These are phyloP conservation scores for Starmera caribaea DNA, from an alignment of 805 yeast species.

Conservation along the genomic window DNA sequence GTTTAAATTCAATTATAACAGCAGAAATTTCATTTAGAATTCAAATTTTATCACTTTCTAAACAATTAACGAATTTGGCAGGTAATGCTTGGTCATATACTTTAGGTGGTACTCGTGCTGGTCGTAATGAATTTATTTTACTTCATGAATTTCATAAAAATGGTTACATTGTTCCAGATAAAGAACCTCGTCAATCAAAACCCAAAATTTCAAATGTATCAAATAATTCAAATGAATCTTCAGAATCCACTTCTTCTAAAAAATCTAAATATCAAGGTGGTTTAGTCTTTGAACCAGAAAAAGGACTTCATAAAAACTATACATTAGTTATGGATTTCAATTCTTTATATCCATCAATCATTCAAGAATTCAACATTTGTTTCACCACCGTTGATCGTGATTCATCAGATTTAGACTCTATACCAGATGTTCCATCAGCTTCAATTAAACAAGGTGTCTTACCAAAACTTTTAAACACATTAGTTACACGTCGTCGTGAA, in stretches of 20 bases:
- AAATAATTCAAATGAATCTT: conserved; percentile 18
- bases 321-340: conserved; percentile 96
- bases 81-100: conserved; percentile 98
- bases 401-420: conserved; percentile 41
- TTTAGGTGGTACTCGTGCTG: conserved; percentile 89
- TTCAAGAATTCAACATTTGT: conserved; percentile 94
- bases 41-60: conserved; percentile 82
- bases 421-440: conserved; percentile 60
- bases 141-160: conserved; percentile 82
- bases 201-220: conserved; percentile 23
- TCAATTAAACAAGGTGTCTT: conserved; percentile 67
- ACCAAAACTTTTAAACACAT: conserved; percentile 71
- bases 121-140: conserved; percentile 87
- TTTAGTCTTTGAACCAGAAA: conserved; percentile 92
- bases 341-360: conserved; percentile 92
- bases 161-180: conserved; percentile 83
- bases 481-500: conserved; percentile 87
- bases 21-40: conserved; percentile 73
- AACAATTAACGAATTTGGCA: conserved; percentile 85
- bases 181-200: conserved; percentile 36
- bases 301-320: conserved; percentile 84
- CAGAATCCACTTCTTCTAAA: conserved; percentile 39
- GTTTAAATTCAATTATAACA: conserved; percentile 54
- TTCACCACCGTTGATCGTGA: conserved; percentile 87
- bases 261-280: conserved; percentile 87